Evolutionary conservation across 495 filamentous ascomycete species (phyloP).

Genomic region (Astrothelium subdiscretum): DNA sequence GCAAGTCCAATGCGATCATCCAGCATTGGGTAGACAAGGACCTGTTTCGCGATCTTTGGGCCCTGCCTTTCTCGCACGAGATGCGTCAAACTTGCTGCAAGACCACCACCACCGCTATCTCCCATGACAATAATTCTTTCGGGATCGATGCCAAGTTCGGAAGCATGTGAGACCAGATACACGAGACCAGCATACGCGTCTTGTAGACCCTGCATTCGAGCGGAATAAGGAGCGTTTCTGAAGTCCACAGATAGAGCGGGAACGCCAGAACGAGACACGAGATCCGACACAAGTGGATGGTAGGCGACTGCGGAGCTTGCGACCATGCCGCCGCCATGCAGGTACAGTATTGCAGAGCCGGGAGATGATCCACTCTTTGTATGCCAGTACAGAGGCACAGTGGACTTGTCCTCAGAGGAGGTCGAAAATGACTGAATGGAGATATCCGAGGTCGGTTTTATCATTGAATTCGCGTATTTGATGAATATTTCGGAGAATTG

Average conservation of each 20-base stretch:
- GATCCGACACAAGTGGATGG: constrained; percentile 6
- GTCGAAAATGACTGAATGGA: constrained; percentile 5
- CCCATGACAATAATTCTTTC: constrained; percentile 18
- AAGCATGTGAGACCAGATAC: constrained; percentile 16
- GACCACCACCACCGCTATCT: constrained; percentile 21
- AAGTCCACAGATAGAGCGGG: constrained; percentile 28
- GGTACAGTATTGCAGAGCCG: constrained; percentile 10
- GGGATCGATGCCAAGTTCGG: constrained; percentile 21
- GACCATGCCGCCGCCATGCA: constrained; percentile 18
- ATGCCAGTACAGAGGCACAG: constrained; percentile 11
- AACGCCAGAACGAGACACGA: constrained; percentile 12
- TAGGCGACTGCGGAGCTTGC: constrained; percentile 2
- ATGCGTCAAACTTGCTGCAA: constrained; percentile 18
- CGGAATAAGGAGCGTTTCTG: constrained; percentile 23
- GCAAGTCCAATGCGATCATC: constrained; percentile 24
- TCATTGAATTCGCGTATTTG: background rate
- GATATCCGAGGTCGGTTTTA: constrained; percentile 1
- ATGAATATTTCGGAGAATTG: constrained; percentile 7
- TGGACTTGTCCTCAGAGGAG: constrained; percentile 8
- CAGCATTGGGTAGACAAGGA: constrained; percentile 40
- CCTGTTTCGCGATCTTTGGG: constrained; percentile 35
- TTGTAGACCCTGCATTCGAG: constrained; percentile 13
- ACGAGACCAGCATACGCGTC: constrained; percentile 23
- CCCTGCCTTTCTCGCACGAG: constrained; percentile 16
- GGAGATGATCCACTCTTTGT: constrained; percentile 7